Base-by-base conservation (phyloP, 176 grass and related monocot species). In the Neostapfia colusana region DNA sequence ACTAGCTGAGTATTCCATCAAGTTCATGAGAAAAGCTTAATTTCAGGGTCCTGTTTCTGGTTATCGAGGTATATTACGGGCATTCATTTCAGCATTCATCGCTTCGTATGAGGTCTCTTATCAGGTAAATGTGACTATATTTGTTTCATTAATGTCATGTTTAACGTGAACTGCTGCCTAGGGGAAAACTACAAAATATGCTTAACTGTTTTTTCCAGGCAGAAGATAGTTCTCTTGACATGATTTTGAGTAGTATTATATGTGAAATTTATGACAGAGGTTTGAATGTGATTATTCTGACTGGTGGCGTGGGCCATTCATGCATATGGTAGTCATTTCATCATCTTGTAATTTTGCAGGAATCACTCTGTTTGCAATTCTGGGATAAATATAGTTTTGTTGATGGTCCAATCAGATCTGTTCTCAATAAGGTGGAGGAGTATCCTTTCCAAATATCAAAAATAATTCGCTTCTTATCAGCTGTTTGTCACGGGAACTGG, bases 41-140 rank as follows among this genome's bases (percentile, higher is more conserved):
- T 87, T 92, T 73, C 83, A 97, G 93, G 95, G 95, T 43, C 95
- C 91, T 74, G 67, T 93, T 91, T 93, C 89, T 86, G 95, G 95
- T 82, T 97, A 90, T 81, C 81, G 90, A 10, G 86, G 86, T 73
- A 82, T 90, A 62, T 36, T 97, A 73, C 89, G 91, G 71, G 86
- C 95, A 51, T 87, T 93, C 72, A 81, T 93, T 87, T 97, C 95
- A 79, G 88, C 95, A 23, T 93, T 97, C 58, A 75, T 93, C 63
- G 95, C 95, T 76, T 89, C 89, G 70, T 97, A 93, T 76, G 95
- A 97, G 82, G 78, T 91, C 21, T 85, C 90, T 78, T 82, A 85
- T 87, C 81, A 88, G 86, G 93, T 97, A 82, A 77, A 24, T 82
- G 51, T 16, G 20, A 63, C 46, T 28, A 8, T 38, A 8, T 60